A percentile compares a stretch with the other conserved stretches of the same genome.
Conservation (phyloP, 169 alveolate species). For the Perkinsus marinus region DNA sequence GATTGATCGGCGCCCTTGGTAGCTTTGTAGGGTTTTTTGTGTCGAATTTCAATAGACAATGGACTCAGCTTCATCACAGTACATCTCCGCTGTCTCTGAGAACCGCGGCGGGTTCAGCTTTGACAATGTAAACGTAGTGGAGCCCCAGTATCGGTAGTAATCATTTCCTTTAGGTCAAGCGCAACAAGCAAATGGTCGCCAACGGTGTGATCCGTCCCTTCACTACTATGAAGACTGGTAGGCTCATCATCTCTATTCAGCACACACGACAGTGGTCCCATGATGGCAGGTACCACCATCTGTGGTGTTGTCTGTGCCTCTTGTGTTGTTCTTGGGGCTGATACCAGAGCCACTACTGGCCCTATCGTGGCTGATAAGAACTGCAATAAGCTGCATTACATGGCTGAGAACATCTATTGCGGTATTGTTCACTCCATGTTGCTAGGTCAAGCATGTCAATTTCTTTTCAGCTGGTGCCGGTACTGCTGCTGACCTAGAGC, state of each 20-base stretch:
- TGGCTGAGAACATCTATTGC: conserved; percentile 82
- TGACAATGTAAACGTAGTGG: background rate
- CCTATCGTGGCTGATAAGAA: conserved; percentile 88
- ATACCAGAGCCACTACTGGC: conserved; percentile 93
- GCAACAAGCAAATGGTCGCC: background rate
- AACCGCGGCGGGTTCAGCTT: background rate
- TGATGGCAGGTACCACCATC: conserved; percentile 80
- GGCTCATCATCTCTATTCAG: background rate
- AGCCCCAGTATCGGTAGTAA: background rate
- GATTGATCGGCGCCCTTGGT: background rate
- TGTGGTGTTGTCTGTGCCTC: conserved; percentile 80
- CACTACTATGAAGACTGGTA: background rate
- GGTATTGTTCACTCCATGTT: background rate
- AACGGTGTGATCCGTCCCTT: background rate
- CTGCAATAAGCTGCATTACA: conserved; percentile 84
- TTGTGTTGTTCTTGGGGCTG: conserved; percentile 92
- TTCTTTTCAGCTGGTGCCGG: conserved; percentile 83
- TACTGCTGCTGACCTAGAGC: conserved; percentile 89
- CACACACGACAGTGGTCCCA: too few relatives aligned
- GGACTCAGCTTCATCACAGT: background rate
- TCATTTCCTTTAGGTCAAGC: background rate
- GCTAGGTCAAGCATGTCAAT: background rate
- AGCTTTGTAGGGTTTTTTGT: background rate
- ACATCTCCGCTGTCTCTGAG: background rate
- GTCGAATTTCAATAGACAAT: background rate